Base-by-base conservation (phyloP, 495 filamentous ascomycete genomes). In the Bacidia gigantensis region DNA sequence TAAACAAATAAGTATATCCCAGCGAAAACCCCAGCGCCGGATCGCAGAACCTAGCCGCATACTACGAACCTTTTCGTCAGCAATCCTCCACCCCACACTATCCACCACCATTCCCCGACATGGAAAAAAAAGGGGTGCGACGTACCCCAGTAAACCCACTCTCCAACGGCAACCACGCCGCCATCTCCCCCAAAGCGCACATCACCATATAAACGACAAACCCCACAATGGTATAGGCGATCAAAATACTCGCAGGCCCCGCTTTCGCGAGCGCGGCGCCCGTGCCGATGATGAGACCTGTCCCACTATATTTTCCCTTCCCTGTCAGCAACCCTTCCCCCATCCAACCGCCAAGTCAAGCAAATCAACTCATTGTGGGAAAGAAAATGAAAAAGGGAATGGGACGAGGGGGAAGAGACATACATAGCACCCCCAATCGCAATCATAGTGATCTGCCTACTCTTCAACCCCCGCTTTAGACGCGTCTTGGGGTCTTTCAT, bases 231-330 rank as follows among this genome's bases (percentile, higher is more conserved):
- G 70, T 58, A 62, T 82, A 84, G 2, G 83, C 82, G 57, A 89
- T 84, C 11, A 90, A 67, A 44, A 89, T 77, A 2, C 83, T 71
- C 11, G 70, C 87, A 26, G 89, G 89, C 47, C 85, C 77, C 45
- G 69, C 69, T 53, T 25, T 56, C 17, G 56, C 52, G 3, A 57
- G 50, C 21, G 58, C 52, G 10, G 56, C 42, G 17, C 58, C 56
- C 10, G 54, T 58, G 3, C 58, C 58, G 14, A 61, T 53, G 44
- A 61, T 56, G 2, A 61, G 72, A 54, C 68, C 83, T 1, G 82
- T 87, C 43, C 83, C 83, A 56, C 47, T 49, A 23, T 29, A n/a
- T 1, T 20, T 9, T 20, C 7, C 21, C 26, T 14, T 22, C 17
- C 18, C 10, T 39, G 10, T 10, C 32, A 10, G 32, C 32, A n/a